Base-by-base conservation (phyloP, 768 basidiomycete species). In the Cystobasidium onofrii region DNA sequence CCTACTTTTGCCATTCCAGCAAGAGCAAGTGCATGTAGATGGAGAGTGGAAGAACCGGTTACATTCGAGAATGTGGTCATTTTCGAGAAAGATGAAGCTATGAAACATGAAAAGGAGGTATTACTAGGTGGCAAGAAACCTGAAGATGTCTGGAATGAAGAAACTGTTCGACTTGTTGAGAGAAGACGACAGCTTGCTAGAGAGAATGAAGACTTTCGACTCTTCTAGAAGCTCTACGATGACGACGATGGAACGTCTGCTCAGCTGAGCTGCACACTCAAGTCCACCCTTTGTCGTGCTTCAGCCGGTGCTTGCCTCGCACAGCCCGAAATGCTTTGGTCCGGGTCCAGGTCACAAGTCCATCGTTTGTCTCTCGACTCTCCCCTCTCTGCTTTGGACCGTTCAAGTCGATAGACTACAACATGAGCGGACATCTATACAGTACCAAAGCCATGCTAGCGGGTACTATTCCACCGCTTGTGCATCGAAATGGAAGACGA, bases 31-130 rank as follows among this genome's bases (percentile, higher is more conserved):
- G 83, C 94, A 1, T 85, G 90, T 27, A 84, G 92, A 55, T 99
- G 95, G 96, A 88, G 92, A 77, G 85, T 86, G 20, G 80, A 80
- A 1, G 81, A 81, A 43, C 88, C 88, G 1, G 79, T 98, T 25
- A 83, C 84, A 29, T 82, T 86, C n/a, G 88, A 90, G 44, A 98
- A 98, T 80, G 87, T 89, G 72, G 90, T 94, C 13, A 88, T 92
- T 1, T 87, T 97, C 82, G 90, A 92, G 72, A 81, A 84, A 69
- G 84, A 83, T 63, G 91, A 96, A 69, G 90, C 74, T 7, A 64
- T 27, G 41, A 77, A 75, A 69, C 79, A 79, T 57, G 78, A 80
- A 78, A 77, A 77, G 63, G 76, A 81, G 74, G 80, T 77, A 76
- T 77, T 81, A 73, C 73, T 75, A 52, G 82, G 76, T 69, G 81